phyloP scores from a whole-genome alignment of 1,139 yeast genomes.

The Torulaspora pretoriensis region DNA sequence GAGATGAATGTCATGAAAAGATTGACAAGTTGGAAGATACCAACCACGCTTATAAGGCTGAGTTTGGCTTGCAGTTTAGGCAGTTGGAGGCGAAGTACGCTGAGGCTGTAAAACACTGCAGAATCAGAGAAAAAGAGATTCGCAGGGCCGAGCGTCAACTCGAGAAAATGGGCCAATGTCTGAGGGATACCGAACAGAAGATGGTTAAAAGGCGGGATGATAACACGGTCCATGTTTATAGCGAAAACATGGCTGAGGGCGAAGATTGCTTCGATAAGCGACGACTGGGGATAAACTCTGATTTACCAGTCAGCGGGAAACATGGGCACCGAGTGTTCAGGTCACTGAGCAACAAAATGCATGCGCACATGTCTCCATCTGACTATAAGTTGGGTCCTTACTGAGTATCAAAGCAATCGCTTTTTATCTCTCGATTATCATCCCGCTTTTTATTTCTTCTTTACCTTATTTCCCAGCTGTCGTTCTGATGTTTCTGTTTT shows the following conservation, averaged over 20 bases:
- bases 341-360: conserved; percentile 1
- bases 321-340: background rate
- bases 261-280: background rate
- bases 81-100: conserved; percentile 1
- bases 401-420: background rate
- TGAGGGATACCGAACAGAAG: conserved; percentile 3
- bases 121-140: conserved; percentile 2
- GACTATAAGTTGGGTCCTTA: background rate
- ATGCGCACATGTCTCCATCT: background rate
- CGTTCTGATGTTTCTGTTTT: background rate
- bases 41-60: conserved; percentile 1
- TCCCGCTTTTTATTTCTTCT: background rate
- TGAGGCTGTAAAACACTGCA: conserved; percentile 3
- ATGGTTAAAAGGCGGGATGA: conserved; percentile 3
- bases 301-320: background rate
- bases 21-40: conserved; percentile 2
- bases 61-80: conserved; percentile 1
- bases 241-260: conserved; percentile 1
- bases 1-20: background rate
- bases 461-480: background rate
- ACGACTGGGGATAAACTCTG: background rate
- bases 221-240: background rate
- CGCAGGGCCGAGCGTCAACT: conserved; percentile 2
- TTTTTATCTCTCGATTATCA: background rate
- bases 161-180: conserved; percentile 1